Base-by-base conservation (phyloP, 495 filamentous ascomycete genomes). In the Aspergillus mulundensis region DNA sequence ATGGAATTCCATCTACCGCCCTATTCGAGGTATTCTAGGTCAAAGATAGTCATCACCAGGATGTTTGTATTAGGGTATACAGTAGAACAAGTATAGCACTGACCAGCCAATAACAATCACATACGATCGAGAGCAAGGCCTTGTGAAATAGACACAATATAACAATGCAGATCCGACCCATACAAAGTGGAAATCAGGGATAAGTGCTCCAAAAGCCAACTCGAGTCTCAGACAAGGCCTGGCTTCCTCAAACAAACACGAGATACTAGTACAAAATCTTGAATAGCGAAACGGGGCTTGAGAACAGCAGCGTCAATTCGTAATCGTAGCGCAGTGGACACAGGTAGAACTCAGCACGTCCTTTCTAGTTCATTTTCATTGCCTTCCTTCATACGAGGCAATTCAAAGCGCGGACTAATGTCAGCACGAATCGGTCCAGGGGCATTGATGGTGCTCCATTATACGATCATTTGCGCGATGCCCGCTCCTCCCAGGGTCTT, bases 381-480 rank as follows among this genome's bases (percentile, higher is more conserved):
- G 39, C 6, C 54, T n/a, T 16, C 7, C 7, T 41, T 23, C 43
- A 16, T 7, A 47, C 25, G 24, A 18, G 11, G 32, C 6, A 46
- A 11, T 24, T 7, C 12, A 28, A 15, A 10, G 11, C 6, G 16
- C 19, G 36, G 39, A 32, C 39, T 10, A 11, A 28, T 19, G 14
- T 25, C 15, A 32, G 8, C 24, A 32, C 10, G 24, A 3, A 7
- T 24, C 8, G 5, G n/a, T 25, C 23, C 25, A 30, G 45, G n/a
- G n/a, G 25, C 25, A 7, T 45, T 24, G 34, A 36, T n/a, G 19
- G 21, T n/a, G 18, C 20, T 18, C 5, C 15, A 36, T 48, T 66
- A 97, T 68, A 98, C 91, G 75, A 99, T 97, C 95, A 97, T 97
- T 78, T 97, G 93, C 57, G 92, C 93, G 59, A 97, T 84, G 18